These are phyloP conservation scores for Collybia sordida DNA, from an alignment of 768 basidiomycete species.

Conservation along the genomic window DNA sequence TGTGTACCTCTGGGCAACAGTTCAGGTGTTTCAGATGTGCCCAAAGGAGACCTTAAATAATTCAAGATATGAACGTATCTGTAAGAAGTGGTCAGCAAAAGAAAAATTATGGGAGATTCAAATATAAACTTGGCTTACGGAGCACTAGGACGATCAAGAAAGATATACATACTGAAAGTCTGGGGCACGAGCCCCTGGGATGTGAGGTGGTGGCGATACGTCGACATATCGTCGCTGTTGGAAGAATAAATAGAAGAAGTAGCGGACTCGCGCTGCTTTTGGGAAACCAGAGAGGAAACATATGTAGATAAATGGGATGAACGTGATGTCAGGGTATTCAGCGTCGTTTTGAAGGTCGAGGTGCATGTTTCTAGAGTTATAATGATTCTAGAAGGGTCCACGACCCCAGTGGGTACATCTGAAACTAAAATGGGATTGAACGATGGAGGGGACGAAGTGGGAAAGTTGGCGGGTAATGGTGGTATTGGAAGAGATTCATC, in stretches of 20 bases:
- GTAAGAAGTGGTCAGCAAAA: constrained; percentile 4
- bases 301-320: constrained; percentile 67
- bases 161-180: constrained; percentile 59
- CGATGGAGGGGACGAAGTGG: constrained; percentile 42
- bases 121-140: constrained; percentile 53
- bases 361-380: constrained; percentile 78
- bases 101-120: background rate
- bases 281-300: constrained; percentile 42
- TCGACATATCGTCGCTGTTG: constrained; percentile 49
- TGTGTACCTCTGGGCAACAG: constrained; percentile 61
- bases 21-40: constrained; percentile 45
- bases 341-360: constrained; percentile 59
- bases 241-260: constrained; percentile 58
- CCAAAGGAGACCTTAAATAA: constrained; percentile 64
- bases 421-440: constrained; percentile 72
- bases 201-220: constrained; percentile 63
- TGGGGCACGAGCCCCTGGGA: constrained; percentile 55
- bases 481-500: constrained; percentile 49
- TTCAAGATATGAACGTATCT: constrained; percentile 73
- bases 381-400: constrained; percentile 63
- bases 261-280: constrained; percentile 36
- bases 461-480: constrained; percentile 44
- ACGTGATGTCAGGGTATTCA: constrained; percentile 66
- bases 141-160: constrained; percentile 77
- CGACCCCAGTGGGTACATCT: constrained; percentile 41